Conservation (phyloP, 768 basidiomycete genomes). For the Pleurotus citrinopileatus region DNA sequence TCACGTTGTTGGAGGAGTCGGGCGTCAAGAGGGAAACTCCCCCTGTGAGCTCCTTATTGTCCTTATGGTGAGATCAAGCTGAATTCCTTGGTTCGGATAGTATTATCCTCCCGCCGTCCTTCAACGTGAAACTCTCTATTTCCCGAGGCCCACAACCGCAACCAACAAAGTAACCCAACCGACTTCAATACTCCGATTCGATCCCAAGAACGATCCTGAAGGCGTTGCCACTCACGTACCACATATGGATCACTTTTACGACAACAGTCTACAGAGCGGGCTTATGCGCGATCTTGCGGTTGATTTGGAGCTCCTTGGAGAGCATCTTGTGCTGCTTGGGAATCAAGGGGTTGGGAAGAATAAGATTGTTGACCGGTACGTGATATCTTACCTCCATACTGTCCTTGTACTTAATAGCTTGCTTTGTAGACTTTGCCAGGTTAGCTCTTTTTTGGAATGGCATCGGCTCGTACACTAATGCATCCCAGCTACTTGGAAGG, state of each 20-base stretch:
- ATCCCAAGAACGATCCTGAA: constrained; percentile 44
- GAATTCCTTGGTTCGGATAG: constrained; percentile 27
- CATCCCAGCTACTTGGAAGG: constrained; percentile 47
- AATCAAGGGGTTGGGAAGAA: constrained; percentile 38
- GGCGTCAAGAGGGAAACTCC: constrained; percentile 40
- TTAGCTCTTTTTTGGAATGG: constrained; percentile 17
- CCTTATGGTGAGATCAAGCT: not conserved
- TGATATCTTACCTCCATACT: not conserved
- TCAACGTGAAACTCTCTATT: constrained; percentile 35
- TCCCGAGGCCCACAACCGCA: constrained; percentile 40
- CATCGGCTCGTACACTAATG: not conserved
- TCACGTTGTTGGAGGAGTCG: constrained; percentile 47
- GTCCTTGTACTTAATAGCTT: not conserved
- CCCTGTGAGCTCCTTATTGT: constrained; percentile 29
- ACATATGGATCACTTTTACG: constrained; percentile 69
- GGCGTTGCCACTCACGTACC: constrained; percentile 59
- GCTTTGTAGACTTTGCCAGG: constrained; percentile 54
- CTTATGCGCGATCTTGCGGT: constrained; percentile 65
- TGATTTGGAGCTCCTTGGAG: constrained; percentile 57
- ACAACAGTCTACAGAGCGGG: constrained; percentile 66
- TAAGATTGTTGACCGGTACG: constrained; percentile 28
- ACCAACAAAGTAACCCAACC: constrained; percentile 24
- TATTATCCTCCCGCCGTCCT: constrained; percentile 47
- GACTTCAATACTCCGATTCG: constrained; percentile 47
- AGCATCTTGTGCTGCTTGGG: constrained; percentile 64